phyloP scores from a whole-genome alignment of 2,329 filamentous ascomycete species.

The Diaporthe humulicola region DNA sequence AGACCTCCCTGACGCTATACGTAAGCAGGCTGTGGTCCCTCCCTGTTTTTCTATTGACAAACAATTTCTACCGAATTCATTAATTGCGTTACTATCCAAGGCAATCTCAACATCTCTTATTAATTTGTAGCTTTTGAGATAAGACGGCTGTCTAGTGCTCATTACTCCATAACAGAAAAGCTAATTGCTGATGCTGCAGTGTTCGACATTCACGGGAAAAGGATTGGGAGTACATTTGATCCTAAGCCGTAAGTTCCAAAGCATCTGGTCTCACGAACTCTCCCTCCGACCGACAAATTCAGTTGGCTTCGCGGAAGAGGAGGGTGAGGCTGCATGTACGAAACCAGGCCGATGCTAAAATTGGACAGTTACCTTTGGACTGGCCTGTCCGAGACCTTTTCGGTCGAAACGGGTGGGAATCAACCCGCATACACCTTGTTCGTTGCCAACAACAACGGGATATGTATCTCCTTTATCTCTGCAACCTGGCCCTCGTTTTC shows the following conservation, averaged over 20 bases:
- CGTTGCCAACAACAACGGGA: background rate
- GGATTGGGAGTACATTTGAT: background rate
- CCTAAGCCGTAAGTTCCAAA: background rate
- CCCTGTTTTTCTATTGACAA: background rate
- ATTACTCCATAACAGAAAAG: background rate
- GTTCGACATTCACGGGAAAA: background rate
- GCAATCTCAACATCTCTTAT: background rate
- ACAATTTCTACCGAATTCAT: background rate
- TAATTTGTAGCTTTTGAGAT: too few relatives aligned
- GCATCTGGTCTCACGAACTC: background rate
- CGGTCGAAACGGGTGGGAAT: background rate
- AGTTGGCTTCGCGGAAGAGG: background rate
- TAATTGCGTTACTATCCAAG: background rate
- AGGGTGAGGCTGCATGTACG: background rate
- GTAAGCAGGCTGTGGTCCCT: background rate
- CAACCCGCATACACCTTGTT: slow-evolving; percentile 5
- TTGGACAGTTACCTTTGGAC: background rate
- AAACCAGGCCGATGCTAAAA: background rate
- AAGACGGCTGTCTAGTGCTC: background rate
- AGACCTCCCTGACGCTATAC: background rate
- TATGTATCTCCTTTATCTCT: background rate
- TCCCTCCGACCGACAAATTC: background rate
- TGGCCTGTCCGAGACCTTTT: background rate
- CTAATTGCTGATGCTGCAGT: background rate
- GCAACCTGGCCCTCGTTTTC: background rate